Percentiles rank a stretch among this genome's conserved stretches.
These are phyloP conservation scores for Cladosporium sp. DNA, from an alignment of 2,329 filamentous ascomycete species.

Conservation along the genomic window DNA sequence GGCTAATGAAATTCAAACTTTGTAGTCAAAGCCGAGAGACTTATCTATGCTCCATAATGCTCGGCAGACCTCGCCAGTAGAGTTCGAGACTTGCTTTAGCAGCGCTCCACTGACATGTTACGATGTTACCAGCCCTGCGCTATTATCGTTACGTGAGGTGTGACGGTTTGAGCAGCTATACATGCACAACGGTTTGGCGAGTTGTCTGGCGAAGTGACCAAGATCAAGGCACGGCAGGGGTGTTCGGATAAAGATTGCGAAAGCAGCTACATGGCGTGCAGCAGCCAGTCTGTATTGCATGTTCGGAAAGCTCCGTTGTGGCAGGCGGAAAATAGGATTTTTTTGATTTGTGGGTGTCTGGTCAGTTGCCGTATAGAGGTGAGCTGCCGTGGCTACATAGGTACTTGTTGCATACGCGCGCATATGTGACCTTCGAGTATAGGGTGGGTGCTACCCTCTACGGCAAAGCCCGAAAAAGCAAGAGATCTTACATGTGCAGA, in stretches of 20 bases:
- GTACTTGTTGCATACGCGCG: not conserved
- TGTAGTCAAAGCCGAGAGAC: constrained; percentile 7
- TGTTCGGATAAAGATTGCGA: too few species aligned
- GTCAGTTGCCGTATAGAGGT: not conserved
- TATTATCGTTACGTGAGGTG: not conserved
- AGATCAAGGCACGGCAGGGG: too few species aligned
- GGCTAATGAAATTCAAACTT: constrained; percentile 4
- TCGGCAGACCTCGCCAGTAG: not conserved
- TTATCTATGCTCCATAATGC: not conserved
- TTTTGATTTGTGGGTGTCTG: not conserved
- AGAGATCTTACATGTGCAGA: not conserved
- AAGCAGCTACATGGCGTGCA: too few species aligned
- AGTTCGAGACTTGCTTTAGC: constrained; percentile 2
- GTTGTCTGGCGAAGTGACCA: too few species aligned
- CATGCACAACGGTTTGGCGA: too few species aligned
- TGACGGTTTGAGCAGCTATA: not conserved
- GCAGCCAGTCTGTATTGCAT: not conserved
- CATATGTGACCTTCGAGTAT: not conserved
- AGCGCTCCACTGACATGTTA: not conserved
- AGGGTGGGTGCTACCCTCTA: not conserved
- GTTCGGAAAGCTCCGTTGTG: not conserved
- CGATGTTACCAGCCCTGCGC: not conserved
- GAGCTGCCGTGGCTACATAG: not conserved
- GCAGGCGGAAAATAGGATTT: not conserved
- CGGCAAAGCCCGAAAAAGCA: not conserved